Evolutionary conservation across 345 rosid genomes (phyloP).

Genomic region (Citrus maxima): DNA sequence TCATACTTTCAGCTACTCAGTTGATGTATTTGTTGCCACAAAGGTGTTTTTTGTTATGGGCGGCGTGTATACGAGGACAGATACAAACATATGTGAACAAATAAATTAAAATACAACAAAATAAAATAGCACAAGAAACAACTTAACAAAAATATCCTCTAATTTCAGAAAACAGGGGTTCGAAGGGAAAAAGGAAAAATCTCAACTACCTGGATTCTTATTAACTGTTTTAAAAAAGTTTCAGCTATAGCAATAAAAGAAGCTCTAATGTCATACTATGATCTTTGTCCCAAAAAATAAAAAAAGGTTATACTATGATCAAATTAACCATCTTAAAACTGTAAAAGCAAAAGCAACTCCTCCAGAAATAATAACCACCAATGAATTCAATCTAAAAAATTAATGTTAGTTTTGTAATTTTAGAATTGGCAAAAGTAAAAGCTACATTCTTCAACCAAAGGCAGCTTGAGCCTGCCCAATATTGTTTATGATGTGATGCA

Average conservation of each 20-base stretch:
- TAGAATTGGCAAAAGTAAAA: neutral
- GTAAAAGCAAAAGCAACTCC: neutral
- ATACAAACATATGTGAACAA: neutral
- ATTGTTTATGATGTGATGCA: neutral
- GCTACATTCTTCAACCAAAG: neutral
- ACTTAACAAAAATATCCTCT: neutral
- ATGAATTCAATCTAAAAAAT: neutral
- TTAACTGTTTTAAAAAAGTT: neutral
- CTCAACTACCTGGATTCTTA: neutral
- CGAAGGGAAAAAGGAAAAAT: no score
- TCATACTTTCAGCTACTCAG: constrained; percentile 1
- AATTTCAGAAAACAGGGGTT: neutral
- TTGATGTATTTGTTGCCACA: neutral
- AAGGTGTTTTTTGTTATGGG: constrained; percentile 28
- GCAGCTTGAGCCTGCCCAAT: neutral
- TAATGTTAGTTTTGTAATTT: neutral
- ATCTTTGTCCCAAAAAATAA: no score
- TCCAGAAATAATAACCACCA: neutral
- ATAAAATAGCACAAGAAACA: neutral
- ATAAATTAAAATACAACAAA: neutral
- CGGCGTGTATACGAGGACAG: neutral
- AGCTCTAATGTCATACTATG: neutral
- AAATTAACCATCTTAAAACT: neutral
- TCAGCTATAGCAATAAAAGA: neutral
- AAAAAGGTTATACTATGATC: neutral